Conservation (phyloP, 2,329 filamentous ascomycete species). For the Sclerotinia trifoliorum region DNA sequence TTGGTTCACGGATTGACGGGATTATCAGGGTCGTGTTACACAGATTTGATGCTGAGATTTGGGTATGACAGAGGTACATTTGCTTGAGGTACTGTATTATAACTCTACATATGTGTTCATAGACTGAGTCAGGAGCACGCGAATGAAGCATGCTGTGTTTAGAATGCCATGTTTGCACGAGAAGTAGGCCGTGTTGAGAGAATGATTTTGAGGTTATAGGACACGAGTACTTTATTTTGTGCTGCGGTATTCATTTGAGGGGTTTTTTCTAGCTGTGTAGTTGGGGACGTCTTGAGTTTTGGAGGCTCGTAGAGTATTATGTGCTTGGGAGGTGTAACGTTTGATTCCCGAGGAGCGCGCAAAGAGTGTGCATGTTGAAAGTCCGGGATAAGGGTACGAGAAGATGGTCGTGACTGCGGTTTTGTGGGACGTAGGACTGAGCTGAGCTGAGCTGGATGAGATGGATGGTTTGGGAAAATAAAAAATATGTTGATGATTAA, state of each 20-base stretch:
- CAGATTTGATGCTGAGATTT: not conserved
- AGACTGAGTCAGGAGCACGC: not conserved
- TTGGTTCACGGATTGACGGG: not conserved
- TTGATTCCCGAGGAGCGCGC: constrained; percentile 4
- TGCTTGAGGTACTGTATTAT: not conserved
- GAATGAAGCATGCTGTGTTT: not conserved
- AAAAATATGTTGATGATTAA: not conserved
- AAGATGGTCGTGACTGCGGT: not conserved
- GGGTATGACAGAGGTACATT: not conserved
- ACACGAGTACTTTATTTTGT: not conserved
- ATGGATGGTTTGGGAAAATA: not conserved
- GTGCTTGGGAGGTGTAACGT: not conserved
- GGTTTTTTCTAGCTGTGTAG: not conserved
- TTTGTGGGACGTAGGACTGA: not conserved
- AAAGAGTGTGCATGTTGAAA: not conserved
- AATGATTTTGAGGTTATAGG: not conserved
- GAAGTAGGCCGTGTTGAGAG: not conserved
- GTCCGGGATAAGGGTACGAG: not conserved
- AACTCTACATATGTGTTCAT: not conserved
- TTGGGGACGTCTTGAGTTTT: not conserved
- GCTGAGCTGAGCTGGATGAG: not conserved
- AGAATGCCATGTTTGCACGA: constrained; percentile 6
- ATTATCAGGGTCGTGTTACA: not conserved
- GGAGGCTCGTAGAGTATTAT: not conserved
- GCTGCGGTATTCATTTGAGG: not conserved